These are phyloP conservation scores for Aureobasidium mangrovei DNA, from an alignment of 2,329 filamentous ascomycete species.

Conservation along the genomic window DNA sequence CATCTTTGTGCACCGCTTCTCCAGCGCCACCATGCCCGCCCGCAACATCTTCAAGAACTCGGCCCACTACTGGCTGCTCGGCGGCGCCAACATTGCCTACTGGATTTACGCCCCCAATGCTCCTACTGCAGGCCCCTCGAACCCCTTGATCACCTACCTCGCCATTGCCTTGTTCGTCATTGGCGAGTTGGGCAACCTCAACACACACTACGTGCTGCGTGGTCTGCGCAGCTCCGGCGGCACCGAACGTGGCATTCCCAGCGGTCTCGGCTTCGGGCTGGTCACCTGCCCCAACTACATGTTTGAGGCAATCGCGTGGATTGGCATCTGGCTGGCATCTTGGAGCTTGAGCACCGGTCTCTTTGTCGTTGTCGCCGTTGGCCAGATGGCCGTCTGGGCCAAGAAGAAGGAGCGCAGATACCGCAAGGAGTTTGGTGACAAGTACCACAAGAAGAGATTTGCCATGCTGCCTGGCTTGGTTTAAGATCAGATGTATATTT, in stretches of 20 bases:
- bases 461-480: constrained; percentile 72
- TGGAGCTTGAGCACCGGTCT: constrained; percentile 69
- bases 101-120: constrained; percentile 75
- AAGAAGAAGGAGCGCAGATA: constrained; percentile 87
- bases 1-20: constrained; percentile 90
- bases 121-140: constrained; percentile 44
- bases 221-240: constrained; percentile 68
- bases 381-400: constrained; percentile 81
- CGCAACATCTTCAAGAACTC: constrained; percentile 92
- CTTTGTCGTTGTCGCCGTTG: constrained; percentile 64
- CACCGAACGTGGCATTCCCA: constrained; percentile 80
- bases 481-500: constrained; percentile 28
- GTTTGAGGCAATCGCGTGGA: constrained; percentile 82
- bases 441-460: constrained; percentile 90
- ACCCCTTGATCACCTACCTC: constrained; percentile 50
- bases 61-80: constrained; percentile 83
- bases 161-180: constrained; percentile 66
- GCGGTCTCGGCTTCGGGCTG: constrained; percentile 70
- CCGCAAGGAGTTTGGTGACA: constrained; percentile 81
- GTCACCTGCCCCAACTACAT: constrained; percentile 98
- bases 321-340: constrained; percentile 70
- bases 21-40: constrained; percentile 84
- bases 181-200: constrained; percentile 71
- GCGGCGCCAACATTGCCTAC: constrained; percentile 71
- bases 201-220: constrained; percentile 70